phyloP scores from a whole-genome alignment of 1,284 basidiomycete genomes.

The Megacollybia platyphylla region DNA sequence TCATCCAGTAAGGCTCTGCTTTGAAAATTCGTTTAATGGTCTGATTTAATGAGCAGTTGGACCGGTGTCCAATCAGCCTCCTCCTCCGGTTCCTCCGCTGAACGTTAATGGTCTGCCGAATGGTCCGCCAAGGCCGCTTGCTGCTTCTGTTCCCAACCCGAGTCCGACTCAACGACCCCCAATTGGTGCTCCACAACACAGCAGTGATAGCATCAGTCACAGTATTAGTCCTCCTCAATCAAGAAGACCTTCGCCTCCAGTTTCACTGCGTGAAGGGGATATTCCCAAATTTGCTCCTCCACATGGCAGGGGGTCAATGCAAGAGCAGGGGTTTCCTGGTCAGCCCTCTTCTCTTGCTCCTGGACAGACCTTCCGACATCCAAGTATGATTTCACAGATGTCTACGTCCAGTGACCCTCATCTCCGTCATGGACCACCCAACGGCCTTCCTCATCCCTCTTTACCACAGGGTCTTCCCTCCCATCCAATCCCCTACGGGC shows the following conservation, averaged over 20 bases:
- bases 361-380: slow-evolving; percentile 4
- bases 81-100: slow-evolving; percentile 44
- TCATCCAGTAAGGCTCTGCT: slow-evolving; percentile 32
- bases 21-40: background rate
- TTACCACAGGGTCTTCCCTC: slow-evolving; percentile 2
- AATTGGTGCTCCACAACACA: too few relatives aligned
- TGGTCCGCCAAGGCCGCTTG: slow-evolving; percentile 3
- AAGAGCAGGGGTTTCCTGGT: slow-evolving; percentile 9
- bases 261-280: background rate
- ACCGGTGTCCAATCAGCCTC: slow-evolving; percentile 42
- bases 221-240: slow-evolving; percentile 1
- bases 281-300: slow-evolving; percentile 1
- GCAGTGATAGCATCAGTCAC: slow-evolving; percentile 4
- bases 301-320: background rate
- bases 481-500: slow-evolving; percentile 8
- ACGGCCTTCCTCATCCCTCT: background rate
- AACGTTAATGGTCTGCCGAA: slow-evolving; percentile 11
- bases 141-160: slow-evolving; percentile 1
- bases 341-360: slow-evolving; percentile 2
- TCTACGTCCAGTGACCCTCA: slow-evolving; percentile 1
- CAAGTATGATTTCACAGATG: background rate
- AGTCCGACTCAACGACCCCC: slow-evolving; percentile 1
- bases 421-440: background rate
- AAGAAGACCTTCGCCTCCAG: slow-evolving; percentile 9
- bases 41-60: slow-evolving; percentile 26